Evolutionary conservation across 495 filamentous ascomycete species (phyloP), one percentile per base, ranked within the genome.

Genomic region (Penicillium maclennaniae): DNA sequence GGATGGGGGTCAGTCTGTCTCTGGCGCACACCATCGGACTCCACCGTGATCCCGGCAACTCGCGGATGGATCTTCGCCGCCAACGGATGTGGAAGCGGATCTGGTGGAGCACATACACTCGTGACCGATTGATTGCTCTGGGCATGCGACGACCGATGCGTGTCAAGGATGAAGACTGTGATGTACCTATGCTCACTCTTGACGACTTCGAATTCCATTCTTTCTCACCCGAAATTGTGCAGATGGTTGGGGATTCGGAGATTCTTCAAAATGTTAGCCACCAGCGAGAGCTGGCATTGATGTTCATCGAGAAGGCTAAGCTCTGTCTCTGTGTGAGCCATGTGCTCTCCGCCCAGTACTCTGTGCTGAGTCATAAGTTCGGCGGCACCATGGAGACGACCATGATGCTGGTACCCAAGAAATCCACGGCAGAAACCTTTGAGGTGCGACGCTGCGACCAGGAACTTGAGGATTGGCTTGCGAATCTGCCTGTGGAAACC

Each of bases 21-120:
- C 69, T 92, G 16, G 88, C 87, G 51, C 87, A 91, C 65, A 92
- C 88, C 6, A 91, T 93, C 53, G 89, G 89, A 8, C 74, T 93
- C 3, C 87, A 95, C 68, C 84, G 87, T 40, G 86, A 95, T 60
- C 89, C 89, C 31, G 83, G 78, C 5, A 84, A 86, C 38, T 87
- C 84, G 38, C 83, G 78, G 52, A 89, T 92, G 86, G 78, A 85
- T 25, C 60, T 76, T 17, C 77, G 81, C 47, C 82, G 83, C 65
- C 85, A 88, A 60, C 84, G 81, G 54, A 73, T 95, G 56, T 92
- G 89, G 88, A 95, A 91, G 68, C 77, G 89, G 28, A 89, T 96
- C 49, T 96, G 91, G 91, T 96, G 91, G 91, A 91, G 87, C 43
- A 91, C 87, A 50, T 93, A 92, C 60, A 93, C 92, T 78, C 83